phyloP scores from a whole-genome alignment of 2,329 filamentous ascomycete genomes.

The Lasiodiplodia sp. region DNA sequence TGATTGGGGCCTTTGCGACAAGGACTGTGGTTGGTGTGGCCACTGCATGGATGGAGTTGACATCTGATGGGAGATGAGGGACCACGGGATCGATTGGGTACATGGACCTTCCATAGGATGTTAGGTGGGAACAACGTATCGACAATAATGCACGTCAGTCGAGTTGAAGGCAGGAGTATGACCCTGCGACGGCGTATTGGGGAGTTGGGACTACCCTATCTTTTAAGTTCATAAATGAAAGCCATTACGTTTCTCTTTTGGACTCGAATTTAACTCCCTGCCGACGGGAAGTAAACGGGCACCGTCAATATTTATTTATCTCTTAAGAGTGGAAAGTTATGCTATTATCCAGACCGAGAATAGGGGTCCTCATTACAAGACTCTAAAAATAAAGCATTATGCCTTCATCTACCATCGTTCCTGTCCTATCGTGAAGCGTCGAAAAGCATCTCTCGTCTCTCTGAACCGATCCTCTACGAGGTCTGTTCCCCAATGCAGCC shows the following conservation, averaged over 20 bases:
- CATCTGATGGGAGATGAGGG: not conserved
- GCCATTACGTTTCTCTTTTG: not conserved
- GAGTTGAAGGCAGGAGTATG: not conserved
- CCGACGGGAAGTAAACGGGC: not conserved
- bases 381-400: not conserved
- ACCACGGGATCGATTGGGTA: not conserved
- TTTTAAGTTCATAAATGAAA: too few relatives aligned
- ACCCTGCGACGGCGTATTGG: not conserved
- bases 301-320: too few relatives aligned
- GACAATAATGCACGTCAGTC: not conserved
- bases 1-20: not conserved
- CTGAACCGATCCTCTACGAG: not conserved
- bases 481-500: not conserved
- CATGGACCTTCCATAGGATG: not conserved
- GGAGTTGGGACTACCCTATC: too few relatives aligned
- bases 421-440: not conserved
- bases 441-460: not conserved
- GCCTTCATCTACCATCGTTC: not conserved
- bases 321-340: not conserved
- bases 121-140: not conserved
- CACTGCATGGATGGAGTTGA: constrained; percentile 6
- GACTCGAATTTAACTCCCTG: not conserved
- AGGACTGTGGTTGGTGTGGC: constrained; percentile 12
- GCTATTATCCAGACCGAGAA: not conserved
- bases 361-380: not conserved